These are phyloP conservation scores for Scheffersomyces amazonensis DNA, from an alignment of 805 yeast genomes.

Conservation along the genomic window DNA sequence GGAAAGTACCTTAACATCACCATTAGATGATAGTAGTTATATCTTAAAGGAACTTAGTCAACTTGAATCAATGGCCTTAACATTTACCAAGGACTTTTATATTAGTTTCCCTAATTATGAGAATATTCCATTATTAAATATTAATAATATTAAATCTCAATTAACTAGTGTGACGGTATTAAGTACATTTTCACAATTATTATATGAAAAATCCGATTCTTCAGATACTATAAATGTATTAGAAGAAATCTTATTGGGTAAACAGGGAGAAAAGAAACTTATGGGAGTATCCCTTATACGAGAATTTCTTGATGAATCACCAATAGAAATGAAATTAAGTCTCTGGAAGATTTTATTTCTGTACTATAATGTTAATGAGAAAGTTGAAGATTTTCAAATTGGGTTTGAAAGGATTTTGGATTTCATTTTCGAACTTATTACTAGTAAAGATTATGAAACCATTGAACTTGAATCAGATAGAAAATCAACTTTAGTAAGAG, in stretches of 20 bases:
- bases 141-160: constrained; percentile 52
- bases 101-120: constrained; percentile 57
- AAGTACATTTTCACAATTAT: constrained; percentile 55
- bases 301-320: constrained; percentile 58
- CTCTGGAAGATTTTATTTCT: constrained; percentile 74
- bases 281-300: constrained; percentile 47
- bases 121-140: constrained; percentile 55
- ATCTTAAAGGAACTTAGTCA: constrained; percentile 21
- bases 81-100: constrained; percentile 11
- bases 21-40: constrained; percentile 27
- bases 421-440: constrained; percentile 38
- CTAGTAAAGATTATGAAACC: constrained; percentile 13
- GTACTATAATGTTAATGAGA: constrained; percentile 38
- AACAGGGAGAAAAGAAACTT: constrained; percentile 1
- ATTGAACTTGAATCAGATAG: constrained; percentile 28
- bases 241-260: constrained; percentile 44
- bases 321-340: constrained; percentile 63
- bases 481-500: constrained; percentile 41
- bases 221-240: constrained; percentile 37
- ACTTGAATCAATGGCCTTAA: constrained; percentile 9
- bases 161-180: constrained; percentile 71
- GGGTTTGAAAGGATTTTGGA: constrained; percentile 54
- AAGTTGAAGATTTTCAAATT: constrained; percentile 32
- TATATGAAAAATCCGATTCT: constrained; percentile 30
- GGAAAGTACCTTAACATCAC: constrained; percentile 24